Evolutionary conservation across 78 protist species (phyloP).

Genomic region (Tieghemostelium lacteum): DNA sequence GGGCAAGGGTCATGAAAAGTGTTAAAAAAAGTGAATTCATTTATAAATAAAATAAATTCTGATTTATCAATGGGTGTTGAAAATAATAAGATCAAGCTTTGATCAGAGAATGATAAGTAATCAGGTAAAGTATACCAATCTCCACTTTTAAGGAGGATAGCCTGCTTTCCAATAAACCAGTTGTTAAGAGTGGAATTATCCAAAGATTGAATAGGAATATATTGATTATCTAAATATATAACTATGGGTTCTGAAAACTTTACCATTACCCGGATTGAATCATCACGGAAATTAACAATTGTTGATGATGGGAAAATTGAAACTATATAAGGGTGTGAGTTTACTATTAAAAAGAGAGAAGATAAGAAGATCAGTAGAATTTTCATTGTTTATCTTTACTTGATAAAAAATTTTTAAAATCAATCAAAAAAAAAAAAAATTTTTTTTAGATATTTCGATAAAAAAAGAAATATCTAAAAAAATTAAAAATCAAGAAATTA

Average conservation of each 20-base stretch:
- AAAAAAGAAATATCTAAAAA: too few relatives aligned
- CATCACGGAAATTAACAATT: neutral
- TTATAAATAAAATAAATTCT: neutral
- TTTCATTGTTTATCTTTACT: neutral
- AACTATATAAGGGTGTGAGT: neutral
- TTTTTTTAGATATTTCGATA: too few relatives aligned
- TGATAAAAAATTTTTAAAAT: neutral
- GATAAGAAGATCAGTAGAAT: neutral
- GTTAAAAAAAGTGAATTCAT: neutral
- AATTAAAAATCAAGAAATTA: too few relatives aligned
- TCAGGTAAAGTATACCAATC: neutral
- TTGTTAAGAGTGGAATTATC: neutral
- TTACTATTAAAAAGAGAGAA: neutral
- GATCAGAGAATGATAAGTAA: too few relatives aligned
- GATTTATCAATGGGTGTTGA: neutral
- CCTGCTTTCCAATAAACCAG: neutral
- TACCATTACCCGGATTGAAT: neutral
- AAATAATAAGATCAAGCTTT: neutral
- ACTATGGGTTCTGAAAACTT: neutral
- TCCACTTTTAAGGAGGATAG: neutral
- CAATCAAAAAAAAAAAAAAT: neutral
- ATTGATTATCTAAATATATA: neutral
- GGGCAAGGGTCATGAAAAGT: neutral
- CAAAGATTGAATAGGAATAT: neutral
- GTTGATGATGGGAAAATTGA: neutral